Evolutionary conservation across 2,329 filamentous ascomycete species (phyloP), one percentile per base, ranked within the genome.

Genomic region (Colletotrichum gloeosporioides): DNA sequence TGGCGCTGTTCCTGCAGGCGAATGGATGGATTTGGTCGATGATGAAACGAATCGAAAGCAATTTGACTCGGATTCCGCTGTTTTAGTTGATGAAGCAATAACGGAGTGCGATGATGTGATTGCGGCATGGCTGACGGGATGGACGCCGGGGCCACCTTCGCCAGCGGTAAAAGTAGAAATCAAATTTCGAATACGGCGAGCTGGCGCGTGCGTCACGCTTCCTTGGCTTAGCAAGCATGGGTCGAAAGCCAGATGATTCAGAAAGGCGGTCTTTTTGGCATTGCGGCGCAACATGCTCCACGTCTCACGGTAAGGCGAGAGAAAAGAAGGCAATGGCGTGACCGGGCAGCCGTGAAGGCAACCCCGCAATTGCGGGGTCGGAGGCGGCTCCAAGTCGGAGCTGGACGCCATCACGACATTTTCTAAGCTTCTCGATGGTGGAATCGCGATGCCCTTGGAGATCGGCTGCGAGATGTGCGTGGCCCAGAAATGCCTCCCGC

Each of bases 51-150:
- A 70, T 13, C 36, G 39, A 53, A 22, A 8, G n/a, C 32, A 29
- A 68, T 64, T 57, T 64, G 69, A 76, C 55, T 57, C 70, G 57
- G 55, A 64, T 64, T 36, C 18, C 63, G 55, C 49, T 32, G 49
- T 57, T 63, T 59, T 73, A 62, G 74, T 27, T 74, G 74, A 76
- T 76, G 74, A 74, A 76, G 74, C 74, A 73, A 76, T 76, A 76
- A 65, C 73, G 74, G 74, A 74, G 74, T 61, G 64, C 71, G 65
- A 76, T 76, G 74, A 69, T 76, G 74, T 76, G 74, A 76, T 76
- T 74, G 65, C 57, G 74, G 59, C 22, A 49, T 76, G 70, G 74
- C 69, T 69, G 64, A 73, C 57, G 44, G 74, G 74, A 65, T 32
- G 64, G 74, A 61, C 53, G 64, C 74, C 59, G 44, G 74, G 70